phyloP scores from a whole-genome alignment of 768 basidiomycete genomes.

The Lactarius vividus region DNA sequence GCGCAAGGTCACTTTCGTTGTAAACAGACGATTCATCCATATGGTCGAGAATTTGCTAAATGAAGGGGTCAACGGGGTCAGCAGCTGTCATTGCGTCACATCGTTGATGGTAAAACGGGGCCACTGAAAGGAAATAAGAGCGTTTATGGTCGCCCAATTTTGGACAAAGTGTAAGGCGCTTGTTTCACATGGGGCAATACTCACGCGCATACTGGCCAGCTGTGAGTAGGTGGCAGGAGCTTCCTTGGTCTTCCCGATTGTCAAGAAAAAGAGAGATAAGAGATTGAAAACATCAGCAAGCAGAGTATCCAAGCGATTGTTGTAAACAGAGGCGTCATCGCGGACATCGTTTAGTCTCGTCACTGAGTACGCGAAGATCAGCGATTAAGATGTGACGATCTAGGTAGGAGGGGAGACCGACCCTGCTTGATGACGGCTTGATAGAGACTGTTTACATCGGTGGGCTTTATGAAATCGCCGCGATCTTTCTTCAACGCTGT shows the following conservation, averaged over 20 bases:
- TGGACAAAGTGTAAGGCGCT: slow-evolving; percentile 3
- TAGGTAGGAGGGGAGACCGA: slow-evolving; percentile 35
- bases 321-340: slow-evolving; percentile 68
- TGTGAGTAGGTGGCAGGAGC: slow-evolving; percentile 95
- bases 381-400: background rate
- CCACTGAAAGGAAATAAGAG: slow-evolving; percentile 4
- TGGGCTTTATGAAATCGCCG: slow-evolving; percentile 87
- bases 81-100: slow-evolving; percentile 5
- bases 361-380: slow-evolving; percentile 45
- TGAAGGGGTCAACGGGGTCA: slow-evolving; percentile 9
- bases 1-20: slow-evolving; percentile 85
- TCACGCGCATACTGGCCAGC: slow-evolving; percentile 91
- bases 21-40: slow-evolving; percentile 96
- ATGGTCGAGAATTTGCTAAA: slow-evolving; percentile 88
- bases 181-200: slow-evolving; percentile 36
- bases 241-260: slow-evolving; percentile 94
- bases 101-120: background rate
- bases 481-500: slow-evolving; percentile 93
- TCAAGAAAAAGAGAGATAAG: slow-evolving; percentile 95
- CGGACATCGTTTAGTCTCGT: slow-evolving; percentile 90
- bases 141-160: slow-evolving; percentile 6
- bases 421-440: slow-evolving; percentile 93
- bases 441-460: slow-evolving; percentile 92
- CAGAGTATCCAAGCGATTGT: slow-evolving; percentile 92
- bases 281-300: slow-evolving; percentile 95